Percentiles rank a stretch among this genome's conserved stretches.
Evolutionary conservation across 345 rosid genomes (phyloP).

Genomic region (Eucalyptus fibrosa): DNA sequence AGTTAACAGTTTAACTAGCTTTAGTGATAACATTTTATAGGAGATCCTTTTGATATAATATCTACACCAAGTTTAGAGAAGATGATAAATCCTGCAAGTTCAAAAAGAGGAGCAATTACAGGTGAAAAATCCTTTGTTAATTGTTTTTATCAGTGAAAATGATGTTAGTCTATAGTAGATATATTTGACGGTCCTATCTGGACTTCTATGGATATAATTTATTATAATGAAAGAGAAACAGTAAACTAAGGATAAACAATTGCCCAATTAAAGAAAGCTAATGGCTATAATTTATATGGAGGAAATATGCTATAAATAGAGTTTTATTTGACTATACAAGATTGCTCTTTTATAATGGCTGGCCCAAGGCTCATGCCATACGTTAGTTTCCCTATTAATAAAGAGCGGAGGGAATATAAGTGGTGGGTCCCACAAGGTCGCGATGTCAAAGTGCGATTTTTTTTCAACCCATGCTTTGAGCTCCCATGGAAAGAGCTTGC

Average conservation of each 20-base stretch:
- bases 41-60: too few species aligned
- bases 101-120: too few species aligned
- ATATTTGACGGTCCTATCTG: not conserved
- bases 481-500: not conserved
- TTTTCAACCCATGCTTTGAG: not conserved
- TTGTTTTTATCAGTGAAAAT: too few species aligned
- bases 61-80: too few species aligned
- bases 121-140: too few species aligned
- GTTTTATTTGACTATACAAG: not conserved
- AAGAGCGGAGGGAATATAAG: too few species aligned
- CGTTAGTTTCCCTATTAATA: not conserved
- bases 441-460: not conserved
- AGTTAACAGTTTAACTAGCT: too few species aligned
- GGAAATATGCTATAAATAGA: rapidly evolving
- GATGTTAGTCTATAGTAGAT: rapidly evolving
- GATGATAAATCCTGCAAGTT: too few species aligned
- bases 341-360: rapidly evolving
- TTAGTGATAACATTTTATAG: too few species aligned
- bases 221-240: too few species aligned
- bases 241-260: too few species aligned
- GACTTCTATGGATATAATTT: not conserved
- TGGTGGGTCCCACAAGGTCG: not conserved
- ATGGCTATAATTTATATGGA: not conserved
- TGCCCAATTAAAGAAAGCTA: too few species aligned
- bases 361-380: not conserved